These are phyloP conservation scores for Carex littledalei DNA, from an alignment of 176 grass and related monocot genomes.

Conservation along the genomic window DNA sequence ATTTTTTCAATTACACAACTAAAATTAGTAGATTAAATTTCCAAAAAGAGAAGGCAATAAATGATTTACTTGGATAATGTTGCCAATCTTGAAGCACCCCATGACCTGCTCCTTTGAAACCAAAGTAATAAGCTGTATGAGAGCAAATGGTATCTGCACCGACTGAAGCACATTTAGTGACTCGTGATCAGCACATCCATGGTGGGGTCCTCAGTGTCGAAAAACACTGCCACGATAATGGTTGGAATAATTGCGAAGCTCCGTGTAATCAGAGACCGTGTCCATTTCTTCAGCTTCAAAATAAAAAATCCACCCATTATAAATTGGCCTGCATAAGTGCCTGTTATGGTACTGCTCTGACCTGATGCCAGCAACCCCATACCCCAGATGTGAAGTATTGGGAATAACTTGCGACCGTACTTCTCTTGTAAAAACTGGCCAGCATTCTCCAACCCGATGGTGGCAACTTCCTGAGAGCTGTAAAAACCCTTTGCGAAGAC, in stretches of 20 bases:
- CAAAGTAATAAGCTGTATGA: constrained; percentile 83
- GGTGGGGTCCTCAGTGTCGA: constrained; percentile 79
- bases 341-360: constrained; percentile 81
- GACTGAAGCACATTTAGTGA: constrained; percentile 96
- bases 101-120: constrained; percentile 92
- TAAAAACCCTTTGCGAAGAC: constrained; percentile 94
- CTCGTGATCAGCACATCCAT: constrained; percentile 84
- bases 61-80: constrained; percentile 70
- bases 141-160: constrained; percentile 95
- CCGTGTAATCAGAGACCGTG: constrained; percentile 59
- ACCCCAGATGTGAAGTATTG: constrained; percentile 81
- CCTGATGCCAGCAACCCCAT: constrained; percentile 76
- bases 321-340: constrained; percentile 81
- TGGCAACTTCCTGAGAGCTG: constrained; percentile 47
- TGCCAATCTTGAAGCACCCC: constrained; percentile 71
- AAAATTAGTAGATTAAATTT: constrained; percentile 1
- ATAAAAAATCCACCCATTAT: constrained; percentile 79
- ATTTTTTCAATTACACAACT: neutral
- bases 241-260: constrained; percentile 55
- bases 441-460: constrained; percentile 88
- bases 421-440: constrained; percentile 88
- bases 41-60: constrained; percentile 4
- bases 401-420: constrained; percentile 66
- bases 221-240: constrained; percentile 57
- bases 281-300: constrained; percentile 76